Evolutionary conservation across 2,329 filamentous ascomycete species (phyloP).

Genomic region (Westerdykella sp.): DNA sequence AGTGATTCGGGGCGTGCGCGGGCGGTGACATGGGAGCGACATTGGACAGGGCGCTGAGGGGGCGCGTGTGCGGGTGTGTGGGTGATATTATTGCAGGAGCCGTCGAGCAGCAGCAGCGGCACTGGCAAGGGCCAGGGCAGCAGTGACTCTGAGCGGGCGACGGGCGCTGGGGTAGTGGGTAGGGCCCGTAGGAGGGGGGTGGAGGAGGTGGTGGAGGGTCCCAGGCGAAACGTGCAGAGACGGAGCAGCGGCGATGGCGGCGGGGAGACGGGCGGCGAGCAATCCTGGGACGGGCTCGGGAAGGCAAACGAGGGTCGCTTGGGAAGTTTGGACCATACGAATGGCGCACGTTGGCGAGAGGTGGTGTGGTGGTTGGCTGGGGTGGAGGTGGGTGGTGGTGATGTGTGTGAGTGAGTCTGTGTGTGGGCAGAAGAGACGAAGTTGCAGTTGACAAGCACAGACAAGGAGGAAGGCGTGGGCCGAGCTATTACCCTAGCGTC

Average conservation of each 20-base stretch:
- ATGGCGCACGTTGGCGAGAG: too few relatives aligned
- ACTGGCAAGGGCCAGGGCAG: background rate
- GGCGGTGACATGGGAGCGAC: conserved; percentile 40
- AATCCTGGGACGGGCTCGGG: too few relatives aligned
- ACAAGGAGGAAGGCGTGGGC: too few relatives aligned
- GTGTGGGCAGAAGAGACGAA: too few relatives aligned
- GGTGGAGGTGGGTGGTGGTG: too few relatives aligned
- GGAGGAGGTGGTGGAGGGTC: background rate
- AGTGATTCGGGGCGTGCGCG: conserved; percentile 34
- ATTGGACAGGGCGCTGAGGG: conserved; percentile 35
- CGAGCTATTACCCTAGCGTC: too few relatives aligned
- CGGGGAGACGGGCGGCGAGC: background rate
- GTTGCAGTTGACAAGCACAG: too few relatives aligned
- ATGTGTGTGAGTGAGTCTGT: too few relatives aligned
- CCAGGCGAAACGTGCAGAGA: background rate
- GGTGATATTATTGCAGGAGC: conserved; percentile 2
- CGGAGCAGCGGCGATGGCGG: background rate
- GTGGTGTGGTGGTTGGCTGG: too few relatives aligned
- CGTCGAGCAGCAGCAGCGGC: too few relatives aligned
- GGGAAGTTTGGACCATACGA: too few relatives aligned
- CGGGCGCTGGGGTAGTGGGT: conserved; percentile 6
- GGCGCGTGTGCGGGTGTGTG: conserved; percentile 21
- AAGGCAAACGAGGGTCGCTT: too few relatives aligned
- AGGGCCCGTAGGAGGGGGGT: conserved; percentile 6
- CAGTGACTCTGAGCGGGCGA: background rate